Base-by-base conservation (phyloP, 108 stramenopile species). In the Conticribra guillardii region DNA sequence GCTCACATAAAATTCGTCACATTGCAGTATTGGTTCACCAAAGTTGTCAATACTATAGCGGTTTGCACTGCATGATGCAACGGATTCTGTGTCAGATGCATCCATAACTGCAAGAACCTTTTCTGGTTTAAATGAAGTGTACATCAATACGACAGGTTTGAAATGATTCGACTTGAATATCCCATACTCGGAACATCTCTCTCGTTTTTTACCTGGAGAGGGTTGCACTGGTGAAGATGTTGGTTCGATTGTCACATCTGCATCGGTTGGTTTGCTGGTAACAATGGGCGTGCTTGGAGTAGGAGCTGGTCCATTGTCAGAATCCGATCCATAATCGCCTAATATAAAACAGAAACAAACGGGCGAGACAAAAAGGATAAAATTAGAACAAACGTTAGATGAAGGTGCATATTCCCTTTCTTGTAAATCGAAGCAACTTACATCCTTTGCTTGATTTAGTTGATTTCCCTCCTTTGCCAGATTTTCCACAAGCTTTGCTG, bases 51-150 rank as follows among this genome's bases (percentile, higher is more conserved):
- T 53, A 18, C 52, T 54, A 48, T 34, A 67, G 23, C 66, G 66
- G 31, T 67, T 67, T 3, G 66, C 53, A n/a, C 53, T 34, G 32
- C 66, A 67, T 33, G 34, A 26, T 17, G 66, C 66, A 17, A 54
- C 34, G 3, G 54, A 34, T 15, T 29, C 27, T 0, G 44, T 54
- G 44, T 54, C 31, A 18, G 21, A 22, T 7, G 29, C 27, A 14
- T 49, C 53, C 4, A 67, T 8, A 17, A 55, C 26, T 16, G 66
- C 11, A 11, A 4, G 26, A 41, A 27, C 34, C 30, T 28, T 5
- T 45, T 54, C 18, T 14, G 66, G 66, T 4, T 53, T 55, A 32
- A 67, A 67, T 5, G 33, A 41, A 2, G 53, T 67, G 53, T 53
- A 55, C 18, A 22, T 54, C 8, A 11, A 7, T 0, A 67, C 53